Percentiles rank a stretch among this genome's conserved stretches.
These are phyloP conservation scores for Orbilia oligospora DNA, from an alignment of 2,329 filamentous ascomycete species.

Conservation along the genomic window DNA sequence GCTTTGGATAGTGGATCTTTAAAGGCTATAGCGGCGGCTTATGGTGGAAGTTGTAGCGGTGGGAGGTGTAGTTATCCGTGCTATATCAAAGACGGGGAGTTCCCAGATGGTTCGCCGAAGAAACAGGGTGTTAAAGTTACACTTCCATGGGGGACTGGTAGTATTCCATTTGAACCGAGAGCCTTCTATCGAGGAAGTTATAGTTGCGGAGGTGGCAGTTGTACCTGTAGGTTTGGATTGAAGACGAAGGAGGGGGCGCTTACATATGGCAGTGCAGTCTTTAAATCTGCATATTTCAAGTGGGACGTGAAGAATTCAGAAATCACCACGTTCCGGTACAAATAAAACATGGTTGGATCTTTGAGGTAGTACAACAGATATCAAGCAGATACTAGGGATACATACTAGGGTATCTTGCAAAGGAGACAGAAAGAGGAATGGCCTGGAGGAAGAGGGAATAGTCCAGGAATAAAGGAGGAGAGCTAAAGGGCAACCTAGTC, in stretches of 20 bases:
- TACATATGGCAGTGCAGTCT: slow-evolving; percentile 28
- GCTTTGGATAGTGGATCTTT: background rate
- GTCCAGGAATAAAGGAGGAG: background rate
- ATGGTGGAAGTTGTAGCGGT: slow-evolving; percentile 21
- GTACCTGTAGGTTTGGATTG: slow-evolving; percentile 27
- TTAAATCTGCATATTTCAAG: slow-evolving; percentile 39
- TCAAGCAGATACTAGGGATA: background rate
- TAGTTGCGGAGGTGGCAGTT: slow-evolving; percentile 6
- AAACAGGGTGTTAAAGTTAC: slow-evolving; percentile 19
- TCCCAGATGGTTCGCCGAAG: slow-evolving; percentile 13
- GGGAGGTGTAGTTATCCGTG: slow-evolving; percentile 26
- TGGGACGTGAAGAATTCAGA: slow-evolving; percentile 39
- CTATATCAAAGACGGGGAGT: slow-evolving; percentile 11
- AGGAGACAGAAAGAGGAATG: background rate
- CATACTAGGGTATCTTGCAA: background rate
- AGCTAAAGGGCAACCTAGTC: background rate
- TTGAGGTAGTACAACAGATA: background rate
- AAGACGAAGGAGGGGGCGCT: slow-evolving; percentile 18
- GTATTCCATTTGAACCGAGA: slow-evolving; percentile 12
- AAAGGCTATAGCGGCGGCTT: slow-evolving; percentile 7
- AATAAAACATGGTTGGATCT: background rate
- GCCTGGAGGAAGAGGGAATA: background rate
- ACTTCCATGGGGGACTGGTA: background rate
- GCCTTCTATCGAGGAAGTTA: slow-evolving; percentile 24
- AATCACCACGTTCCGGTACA: slow-evolving; percentile 34